Percentiles rank a stretch among this genome's conserved stretches.
phyloP scores from a whole-genome alignment of 2,329 filamentous ascomycete genomes.

The Colletotrichum agaves region DNA sequence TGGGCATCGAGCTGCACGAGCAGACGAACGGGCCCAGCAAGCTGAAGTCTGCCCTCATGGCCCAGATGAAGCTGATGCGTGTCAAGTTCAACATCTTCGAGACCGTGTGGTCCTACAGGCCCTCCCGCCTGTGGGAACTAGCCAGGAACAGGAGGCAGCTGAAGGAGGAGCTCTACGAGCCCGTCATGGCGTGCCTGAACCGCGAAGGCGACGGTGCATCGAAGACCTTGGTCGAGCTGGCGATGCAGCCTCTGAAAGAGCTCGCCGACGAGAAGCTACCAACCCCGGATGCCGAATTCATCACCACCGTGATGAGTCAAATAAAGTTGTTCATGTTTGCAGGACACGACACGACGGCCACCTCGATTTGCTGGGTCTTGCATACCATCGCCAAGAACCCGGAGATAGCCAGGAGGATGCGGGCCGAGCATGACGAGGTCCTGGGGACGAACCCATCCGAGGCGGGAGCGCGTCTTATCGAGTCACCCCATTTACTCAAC shows the following conservation, averaged over 20 bases:
- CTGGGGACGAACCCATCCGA: slow-evolving; percentile 44
- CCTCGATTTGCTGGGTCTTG: slow-evolving; percentile 47
- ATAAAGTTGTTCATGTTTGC: slow-evolving; percentile 52
- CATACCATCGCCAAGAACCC: slow-evolving; percentile 42
- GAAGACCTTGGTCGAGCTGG: slow-evolving; percentile 43
- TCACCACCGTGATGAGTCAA: slow-evolving; percentile 46
- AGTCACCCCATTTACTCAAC: slow-evolving; percentile 57
- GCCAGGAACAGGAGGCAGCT: slow-evolving; percentile 13
- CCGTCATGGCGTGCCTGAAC: slow-evolving; percentile 16
- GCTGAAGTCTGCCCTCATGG: slow-evolving; percentile 13
- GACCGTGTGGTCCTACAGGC: background rate
- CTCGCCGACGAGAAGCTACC: background rate
- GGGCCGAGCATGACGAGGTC: slow-evolving; percentile 45
- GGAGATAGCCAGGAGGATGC: slow-evolving; percentile 40
- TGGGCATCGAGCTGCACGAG: slow-evolving; percentile 39
- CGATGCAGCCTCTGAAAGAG: slow-evolving; percentile 35
- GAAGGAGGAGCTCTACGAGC: slow-evolving; percentile 4
- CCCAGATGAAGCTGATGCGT: slow-evolving; percentile 11
- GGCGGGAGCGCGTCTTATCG: slow-evolving; percentile 48
- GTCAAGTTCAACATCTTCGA: slow-evolving; percentile 16
- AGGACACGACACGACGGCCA: slow-evolving; percentile 51
- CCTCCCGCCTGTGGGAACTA: background rate
- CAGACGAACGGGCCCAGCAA: slow-evolving; percentile 21
- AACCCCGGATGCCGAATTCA: slow-evolving; percentile 32
- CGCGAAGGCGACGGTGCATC: background rate